phyloP scores from a whole-genome alignment of 352 stramenopile species.

The Globisporangium abappressorium region DNA sequence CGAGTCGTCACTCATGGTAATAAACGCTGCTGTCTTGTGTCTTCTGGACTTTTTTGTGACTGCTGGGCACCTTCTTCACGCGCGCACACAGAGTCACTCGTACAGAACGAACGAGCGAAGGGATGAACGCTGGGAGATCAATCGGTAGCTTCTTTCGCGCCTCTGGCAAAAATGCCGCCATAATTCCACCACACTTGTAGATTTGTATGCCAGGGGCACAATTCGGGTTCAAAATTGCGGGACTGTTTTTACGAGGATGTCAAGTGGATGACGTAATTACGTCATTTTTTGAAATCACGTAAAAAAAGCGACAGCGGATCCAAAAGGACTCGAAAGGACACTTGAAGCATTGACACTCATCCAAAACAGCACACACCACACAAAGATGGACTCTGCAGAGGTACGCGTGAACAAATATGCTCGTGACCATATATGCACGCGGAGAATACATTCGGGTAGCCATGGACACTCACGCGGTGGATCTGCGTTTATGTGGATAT shows the following conservation, averaged over 20 bases:
- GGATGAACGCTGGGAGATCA: background rate
- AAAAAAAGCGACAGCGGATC: constrained; percentile 1
- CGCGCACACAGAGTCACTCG: background rate
- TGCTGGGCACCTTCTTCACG: background rate
- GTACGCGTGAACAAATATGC: constrained; percentile 10
- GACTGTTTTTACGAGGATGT: constrained; percentile 4
- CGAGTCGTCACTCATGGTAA: constrained; percentile 77
- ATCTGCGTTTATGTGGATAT: background rate
- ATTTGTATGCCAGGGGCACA: background rate
- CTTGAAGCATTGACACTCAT: constrained; percentile 2
- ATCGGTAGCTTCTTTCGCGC: constrained; percentile 7
- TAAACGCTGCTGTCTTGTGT: background rate
- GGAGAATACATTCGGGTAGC: background rate
- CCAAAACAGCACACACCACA: background rate
- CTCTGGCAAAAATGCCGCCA: constrained; percentile 4
- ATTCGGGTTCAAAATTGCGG: background rate
- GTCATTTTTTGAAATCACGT: background rate
- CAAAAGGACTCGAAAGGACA: constrained; percentile 8
- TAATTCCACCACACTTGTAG: background rate
- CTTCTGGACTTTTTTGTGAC: background rate
- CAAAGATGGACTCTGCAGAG: constrained; percentile 48
- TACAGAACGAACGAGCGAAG: background rate
- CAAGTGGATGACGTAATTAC: constrained; percentile 19
- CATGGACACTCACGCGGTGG: background rate
- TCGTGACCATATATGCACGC: background rate